Evolutionary conservation across 805 yeast species (phyloP), one percentile per base, ranked within the genome.

Genomic region (Cyberlindnera meyerae): DNA sequence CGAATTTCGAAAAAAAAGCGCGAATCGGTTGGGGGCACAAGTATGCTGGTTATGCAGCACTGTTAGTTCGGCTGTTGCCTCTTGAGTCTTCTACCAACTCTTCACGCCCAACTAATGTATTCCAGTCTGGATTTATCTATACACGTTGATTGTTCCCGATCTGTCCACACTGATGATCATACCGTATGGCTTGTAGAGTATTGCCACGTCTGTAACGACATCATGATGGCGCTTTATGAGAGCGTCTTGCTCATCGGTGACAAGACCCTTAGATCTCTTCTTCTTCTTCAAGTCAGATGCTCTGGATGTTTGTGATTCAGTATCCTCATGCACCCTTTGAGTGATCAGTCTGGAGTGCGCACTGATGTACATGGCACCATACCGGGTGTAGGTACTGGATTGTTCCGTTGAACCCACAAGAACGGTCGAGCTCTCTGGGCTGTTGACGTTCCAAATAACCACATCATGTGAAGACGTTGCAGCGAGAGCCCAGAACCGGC

Each of bases 141-240:
- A 82, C 3, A 83, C 71, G 51, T 77, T 76, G 22, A 85, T 63
- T 3, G 62, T 64, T 0, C 95, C 95, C 28, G 75, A 68, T 38
- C 86, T 61, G 47, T 84, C 94, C 3, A 64, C 86, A 3, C 82
- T 67, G 4, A 84, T 60, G 3, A 83, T 54, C 76, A 83, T 70
- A 27, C 72, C 75, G 40, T 69, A 71, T 0, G 86, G 86, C 8
- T 57, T 51, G 12, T 61, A 44, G 12, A 77, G 54, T 13, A 72
- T 49, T 0, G 66, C 68, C 4, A 79, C 58, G 27, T 63, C 79
- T 3, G 66, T 66, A 25, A 82, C 67, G 2, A 62, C 47, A 38
- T 79, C 84, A 26, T 64, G 68, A 40, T 76, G 82, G 29, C 62
- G 63, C 33, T 64, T 61, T 32, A 68, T 60, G 14, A 63, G 34